Conservation (phyloP, 371 early-diverging fungal species). For the Mucor circinelloides region DNA sequence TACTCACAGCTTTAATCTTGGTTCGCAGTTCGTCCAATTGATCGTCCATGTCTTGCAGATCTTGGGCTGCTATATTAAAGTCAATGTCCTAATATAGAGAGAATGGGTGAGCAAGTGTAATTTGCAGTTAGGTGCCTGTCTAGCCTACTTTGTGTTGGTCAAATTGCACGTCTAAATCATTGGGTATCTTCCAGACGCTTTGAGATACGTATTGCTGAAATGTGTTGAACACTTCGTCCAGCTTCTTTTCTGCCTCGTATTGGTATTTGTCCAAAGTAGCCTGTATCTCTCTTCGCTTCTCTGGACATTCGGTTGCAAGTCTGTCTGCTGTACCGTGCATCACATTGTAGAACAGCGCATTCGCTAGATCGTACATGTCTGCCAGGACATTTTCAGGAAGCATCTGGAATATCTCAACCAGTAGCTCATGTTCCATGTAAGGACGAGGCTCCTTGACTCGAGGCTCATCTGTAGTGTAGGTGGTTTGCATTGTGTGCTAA, state of each 20-base stretch:
- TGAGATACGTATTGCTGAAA: conserved; percentile 12
- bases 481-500: neutral
- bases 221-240: conserved; percentile 3
- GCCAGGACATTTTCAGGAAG: neutral
- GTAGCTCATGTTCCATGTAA: conserved; percentile 8
- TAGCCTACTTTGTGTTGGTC: conserved; percentile 9
- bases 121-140: neutral
- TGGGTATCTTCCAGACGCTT: conserved; percentile 8
- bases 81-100: neutral
- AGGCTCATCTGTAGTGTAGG: neutral
- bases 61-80: neutral
- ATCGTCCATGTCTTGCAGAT: neutral
- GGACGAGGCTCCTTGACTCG: neutral
- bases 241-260: neutral
- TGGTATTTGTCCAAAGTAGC: neutral
- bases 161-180: neutral
- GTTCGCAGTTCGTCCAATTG: neutral
- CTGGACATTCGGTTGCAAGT: neutral
- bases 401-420: conserved; percentile 12
- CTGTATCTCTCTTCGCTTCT: conserved; percentile 3
- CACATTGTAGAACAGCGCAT: conserved; percentile 8
- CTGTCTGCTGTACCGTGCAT: conserved; percentile 12
- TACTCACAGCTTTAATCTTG: conserved; percentile 10
- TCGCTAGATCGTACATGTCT: conserved; percentile 8
- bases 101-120: too few species aligned